Percentiles rank a stretch among this genome's conserved stretches.
Evolutionary conservation across 2,329 filamentous ascomycete species (phyloP).

Genomic region (Penicillium sp.): DNA sequence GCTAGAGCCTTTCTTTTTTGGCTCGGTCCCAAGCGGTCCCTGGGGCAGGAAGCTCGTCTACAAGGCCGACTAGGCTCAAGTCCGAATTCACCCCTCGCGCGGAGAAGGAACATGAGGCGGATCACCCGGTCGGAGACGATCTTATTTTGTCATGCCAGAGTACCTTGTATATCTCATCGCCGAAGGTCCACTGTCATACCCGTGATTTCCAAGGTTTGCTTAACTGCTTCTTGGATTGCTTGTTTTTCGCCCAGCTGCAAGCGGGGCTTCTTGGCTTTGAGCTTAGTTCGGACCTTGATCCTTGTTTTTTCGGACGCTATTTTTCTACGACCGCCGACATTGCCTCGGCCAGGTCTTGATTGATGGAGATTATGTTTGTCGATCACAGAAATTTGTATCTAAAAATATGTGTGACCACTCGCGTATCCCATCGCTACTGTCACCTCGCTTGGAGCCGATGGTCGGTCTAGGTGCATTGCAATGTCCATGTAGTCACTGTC

Average conservation of each 20-base stretch:
- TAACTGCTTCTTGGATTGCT: neutral
- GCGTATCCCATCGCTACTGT: neutral
- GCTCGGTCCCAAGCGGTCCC: neutral
- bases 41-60: neutral
- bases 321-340: neutral
- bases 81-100: conserved; percentile 11
- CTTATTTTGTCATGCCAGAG: neutral
- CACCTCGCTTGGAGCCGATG: conserved; percentile 1
- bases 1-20: neutral
- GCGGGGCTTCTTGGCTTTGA: neutral
- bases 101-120: conserved; percentile 1
- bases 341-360: neutral
- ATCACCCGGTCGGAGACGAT: neutral
- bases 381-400: neutral
- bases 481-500: neutral
- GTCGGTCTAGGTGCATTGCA: neutral
- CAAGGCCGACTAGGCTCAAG: conserved; percentile 2
- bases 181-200: neutral
- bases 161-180: neutral
- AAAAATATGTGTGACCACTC: neutral
- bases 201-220: neutral
- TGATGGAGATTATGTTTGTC: neutral
- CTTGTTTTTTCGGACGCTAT: neutral
- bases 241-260: neutral
- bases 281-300: conserved; percentile 4